Evolutionary conservation across 2,329 filamentous ascomycete species (phyloP), one percentile per base, ranked within the genome.

Genomic region (Fusarium sp.): DNA sequence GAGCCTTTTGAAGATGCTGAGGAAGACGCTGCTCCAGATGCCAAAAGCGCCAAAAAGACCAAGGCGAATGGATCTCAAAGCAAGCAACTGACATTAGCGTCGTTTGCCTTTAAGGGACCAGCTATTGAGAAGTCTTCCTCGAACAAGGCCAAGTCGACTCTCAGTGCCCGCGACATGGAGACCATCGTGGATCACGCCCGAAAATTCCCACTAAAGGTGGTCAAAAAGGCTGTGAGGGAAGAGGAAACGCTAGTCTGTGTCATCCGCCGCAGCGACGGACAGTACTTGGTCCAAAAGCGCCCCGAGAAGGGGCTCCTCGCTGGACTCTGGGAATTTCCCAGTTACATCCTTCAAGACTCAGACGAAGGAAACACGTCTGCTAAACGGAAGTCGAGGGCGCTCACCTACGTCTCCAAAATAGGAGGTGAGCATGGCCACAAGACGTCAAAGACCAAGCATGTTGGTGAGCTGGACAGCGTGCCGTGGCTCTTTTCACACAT

Each of bases 401-500:
- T 77, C 12, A 68, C 77, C 0, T 84, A 83, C 63, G 83, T 83
- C 1, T 72, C 76, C 1, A 72, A 65, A 0, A 58, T 85, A 11
- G 32, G 84, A 4, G 38, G 27, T 5, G 62, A 63, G 14, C 70
- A 73, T 2, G 61, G 60, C 22, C 60, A 47, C 3, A 66, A 70
- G 20, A 62, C 63, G 32, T 45, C 58, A 2, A 54, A 67, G 14
- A 60, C 45, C 10, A 82, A 80, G 56, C 78, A 86, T 50, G 70
- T 81, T 0, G 79, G 79, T 0, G 86, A 88, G 35, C 70, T 90
- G n/a, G 88, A 86, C 0, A 87, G 81, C 50, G 85, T 90, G 14
- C 88, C 88, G 0, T 90, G 89, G 89, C 78, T 87, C 8, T 90
- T 90, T 70, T 90, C 88, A 1, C 89, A 90, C 64, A 78, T 90